phyloP scores from a whole-genome alignment of 495 filamentous ascomycete species.

The Lasiosphaeris hirsuta region DNA sequence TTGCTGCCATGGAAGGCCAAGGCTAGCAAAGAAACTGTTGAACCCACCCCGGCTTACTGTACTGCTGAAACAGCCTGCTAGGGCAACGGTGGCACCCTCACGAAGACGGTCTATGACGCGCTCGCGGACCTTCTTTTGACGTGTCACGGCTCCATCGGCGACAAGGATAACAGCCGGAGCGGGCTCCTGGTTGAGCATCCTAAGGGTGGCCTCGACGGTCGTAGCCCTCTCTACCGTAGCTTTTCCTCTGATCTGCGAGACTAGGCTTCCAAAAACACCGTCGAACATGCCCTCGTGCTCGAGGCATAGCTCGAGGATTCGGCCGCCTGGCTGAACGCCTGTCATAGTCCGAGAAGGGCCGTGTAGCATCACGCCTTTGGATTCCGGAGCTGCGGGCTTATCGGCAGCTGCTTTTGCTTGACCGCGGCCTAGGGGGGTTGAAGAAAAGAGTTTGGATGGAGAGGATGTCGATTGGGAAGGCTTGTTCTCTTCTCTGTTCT shows the following conservation, averaged over 20 bases:
- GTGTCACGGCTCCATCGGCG: conserved; percentile 15
- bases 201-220: conserved; percentile 6
- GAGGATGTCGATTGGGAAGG: not conserved
- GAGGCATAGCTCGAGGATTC: not conserved
- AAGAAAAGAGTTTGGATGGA: not conserved
- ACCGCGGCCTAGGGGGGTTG: no score
- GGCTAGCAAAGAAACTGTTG: conserved; percentile 22
- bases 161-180: conserved; percentile 19
- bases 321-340: not conserved
- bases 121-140: conserved; percentile 12
- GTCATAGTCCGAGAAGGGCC: not conserved
- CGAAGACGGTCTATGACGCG: conserved; percentile 15
- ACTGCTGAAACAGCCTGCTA: conserved; percentile 33
- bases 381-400: not conserved
- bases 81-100: conserved; percentile 27
- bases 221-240: conserved; percentile 3
- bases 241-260: not conserved
- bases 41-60: conserved; percentile 21
- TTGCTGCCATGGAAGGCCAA: conserved; percentile 38
- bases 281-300: not conserved
- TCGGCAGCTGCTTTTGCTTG: not conserved
- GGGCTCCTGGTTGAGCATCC: conserved; percentile 10
- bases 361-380: no score
- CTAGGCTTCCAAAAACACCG: not conserved
- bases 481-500: not conserved